A percentile compares a stretch with the other conserved stretches of the same genome.
Conservation (phyloP, 2,329 filamentous ascomycete genomes). For the Trichophyton simii region DNA sequence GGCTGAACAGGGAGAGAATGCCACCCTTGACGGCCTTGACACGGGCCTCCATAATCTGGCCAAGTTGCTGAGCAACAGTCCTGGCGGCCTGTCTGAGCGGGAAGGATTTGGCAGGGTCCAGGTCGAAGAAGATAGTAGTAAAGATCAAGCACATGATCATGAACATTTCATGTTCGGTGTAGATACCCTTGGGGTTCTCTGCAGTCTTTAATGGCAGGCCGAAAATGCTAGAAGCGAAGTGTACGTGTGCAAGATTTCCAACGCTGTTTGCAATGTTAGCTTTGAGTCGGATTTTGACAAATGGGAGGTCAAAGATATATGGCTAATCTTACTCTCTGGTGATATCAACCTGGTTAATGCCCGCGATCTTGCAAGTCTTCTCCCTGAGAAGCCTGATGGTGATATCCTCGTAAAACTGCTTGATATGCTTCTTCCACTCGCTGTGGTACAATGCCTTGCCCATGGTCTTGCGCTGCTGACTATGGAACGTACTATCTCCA, state of each 20-base stretch:
- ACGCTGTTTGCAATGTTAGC: conserved; percentile 8
- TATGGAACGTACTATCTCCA: conserved; percentile 13
- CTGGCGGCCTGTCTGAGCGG: conserved; percentile 34
- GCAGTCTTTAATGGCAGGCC: conserved; percentile 17
- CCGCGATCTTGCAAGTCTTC: conserved; percentile 52
- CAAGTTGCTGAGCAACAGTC: conserved; percentile 30
- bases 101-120: conserved; percentile 37
- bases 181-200: conserved; percentile 22
- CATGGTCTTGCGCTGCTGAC: conserved; percentile 14
- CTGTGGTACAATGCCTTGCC: conserved; percentile 15
- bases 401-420: conserved; percentile 16
- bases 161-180: conserved; percentile 45
- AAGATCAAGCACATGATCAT: conserved; percentile 34
- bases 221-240: conserved; percentile 19
- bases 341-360: conserved; percentile 22
- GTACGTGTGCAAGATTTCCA: conserved; percentile 18
- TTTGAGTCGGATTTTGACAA: neutral
- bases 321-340: conserved; percentile 22
- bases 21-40: conserved; percentile 31
- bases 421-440: conserved; percentile 15
- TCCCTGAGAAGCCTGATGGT: conserved; percentile 14
- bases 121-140: conserved; percentile 38
- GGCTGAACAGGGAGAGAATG: conserved; percentile 41
- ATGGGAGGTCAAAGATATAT: neutral
- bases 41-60: conserved; percentile 29